Conservation (phyloP, 202 grass and related monocot species). For the Zoysia matrella region DNA sequence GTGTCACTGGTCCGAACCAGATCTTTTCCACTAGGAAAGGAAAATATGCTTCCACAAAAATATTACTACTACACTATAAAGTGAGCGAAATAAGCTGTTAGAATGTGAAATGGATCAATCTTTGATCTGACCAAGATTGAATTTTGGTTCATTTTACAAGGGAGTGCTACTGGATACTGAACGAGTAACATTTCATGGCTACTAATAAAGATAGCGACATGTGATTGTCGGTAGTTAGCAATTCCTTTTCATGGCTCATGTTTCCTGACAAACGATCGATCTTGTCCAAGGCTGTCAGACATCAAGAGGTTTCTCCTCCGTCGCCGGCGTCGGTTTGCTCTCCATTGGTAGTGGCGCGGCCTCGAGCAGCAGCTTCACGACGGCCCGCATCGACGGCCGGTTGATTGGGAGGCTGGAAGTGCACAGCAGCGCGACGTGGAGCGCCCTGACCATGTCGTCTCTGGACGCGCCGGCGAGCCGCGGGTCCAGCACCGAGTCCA, state of each 20-base stretch:
- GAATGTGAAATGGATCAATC: not conserved
- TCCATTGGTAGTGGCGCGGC: constrained; percentile 12
- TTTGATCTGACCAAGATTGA: not conserved
- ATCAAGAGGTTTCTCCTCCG: constrained; percentile 10
- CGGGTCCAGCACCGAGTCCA: constrained; percentile 57
- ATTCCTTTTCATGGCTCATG: not conserved
- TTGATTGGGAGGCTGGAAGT: constrained; percentile 68
- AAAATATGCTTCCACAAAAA: too few species aligned
- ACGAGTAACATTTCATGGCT: not conserved
- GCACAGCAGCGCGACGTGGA: constrained; percentile 78
- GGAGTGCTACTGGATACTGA: not conserved
- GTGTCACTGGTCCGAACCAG: constrained; percentile 11
- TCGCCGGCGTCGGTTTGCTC: constrained; percentile 6
- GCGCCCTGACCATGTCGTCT: constrained; percentile 56
- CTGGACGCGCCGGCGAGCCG: constrained; percentile 46
- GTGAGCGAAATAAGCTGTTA: not conserved
- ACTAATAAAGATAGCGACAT: not conserved
- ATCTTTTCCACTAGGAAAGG: not conserved
- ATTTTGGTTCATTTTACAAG: not conserved
- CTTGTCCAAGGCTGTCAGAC: constrained; percentile 21
- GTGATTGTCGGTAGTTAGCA: not conserved
- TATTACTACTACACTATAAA: too few species aligned
- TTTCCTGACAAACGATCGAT: not conserved
- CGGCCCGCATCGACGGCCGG: constrained; percentile 76
- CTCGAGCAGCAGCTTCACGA: constrained; percentile 66